Conservation (phyloP, 1,139 yeast genomes). For the Taphrina communis region DNA sequence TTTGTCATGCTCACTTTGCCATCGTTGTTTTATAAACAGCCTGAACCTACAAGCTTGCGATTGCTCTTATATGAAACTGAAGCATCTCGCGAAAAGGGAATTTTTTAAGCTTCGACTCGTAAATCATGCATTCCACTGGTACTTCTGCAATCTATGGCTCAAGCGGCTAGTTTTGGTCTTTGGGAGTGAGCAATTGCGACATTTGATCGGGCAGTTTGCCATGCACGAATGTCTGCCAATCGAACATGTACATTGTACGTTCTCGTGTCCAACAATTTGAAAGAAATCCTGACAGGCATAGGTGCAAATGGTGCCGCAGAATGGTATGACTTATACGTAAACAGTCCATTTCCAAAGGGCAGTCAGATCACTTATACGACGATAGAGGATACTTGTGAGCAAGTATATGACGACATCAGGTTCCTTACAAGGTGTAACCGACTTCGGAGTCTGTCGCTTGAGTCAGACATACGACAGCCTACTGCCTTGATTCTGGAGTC, state of each 20-base stretch:
- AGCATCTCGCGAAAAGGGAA: neutral
- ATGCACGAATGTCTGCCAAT: neutral
- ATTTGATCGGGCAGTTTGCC: neutral
- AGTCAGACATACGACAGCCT: too few species aligned
- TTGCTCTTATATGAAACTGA: neutral
- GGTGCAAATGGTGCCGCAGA: too few species aligned
- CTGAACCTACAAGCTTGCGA: neutral
- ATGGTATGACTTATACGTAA: too few species aligned
- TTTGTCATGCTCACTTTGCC: neutral
- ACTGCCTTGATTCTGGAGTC: too few species aligned
- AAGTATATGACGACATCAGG: neutral
- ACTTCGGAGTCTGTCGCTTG: neutral
- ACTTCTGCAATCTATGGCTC: neutral
- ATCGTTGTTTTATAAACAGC: neutral
- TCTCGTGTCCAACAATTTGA: too few species aligned
- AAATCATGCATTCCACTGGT: neutral
- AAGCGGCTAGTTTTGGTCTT: neutral
- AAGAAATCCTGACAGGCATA: too few species aligned
- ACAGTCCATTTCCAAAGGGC: too few species aligned
- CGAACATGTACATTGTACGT: neutral
- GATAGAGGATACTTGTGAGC: too few species aligned
- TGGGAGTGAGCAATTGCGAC: neutral
- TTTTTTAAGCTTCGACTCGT: neutral
- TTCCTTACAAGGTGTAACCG: neutral
- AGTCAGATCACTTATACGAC: too few species aligned